Conservation (phyloP, 129 eudicot genomes). For the Oenanthe sinensis region DNA sequence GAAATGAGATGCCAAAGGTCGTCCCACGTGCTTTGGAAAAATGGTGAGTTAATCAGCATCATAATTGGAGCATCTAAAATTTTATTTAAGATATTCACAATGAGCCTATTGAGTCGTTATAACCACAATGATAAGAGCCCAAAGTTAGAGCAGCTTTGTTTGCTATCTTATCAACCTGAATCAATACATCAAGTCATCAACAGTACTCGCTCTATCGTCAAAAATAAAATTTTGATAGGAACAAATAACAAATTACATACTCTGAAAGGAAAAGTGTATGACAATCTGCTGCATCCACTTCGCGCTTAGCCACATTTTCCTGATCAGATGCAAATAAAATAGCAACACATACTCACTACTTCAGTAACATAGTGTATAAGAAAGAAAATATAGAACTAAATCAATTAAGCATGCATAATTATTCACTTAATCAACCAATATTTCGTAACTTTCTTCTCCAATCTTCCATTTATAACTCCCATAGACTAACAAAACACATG, state of each 20-base stretch:
- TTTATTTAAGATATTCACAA: neutral
- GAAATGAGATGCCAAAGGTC: neutral
- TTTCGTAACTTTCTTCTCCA: too few relatives aligned
- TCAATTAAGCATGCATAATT: neutral
- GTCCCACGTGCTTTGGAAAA: neutral
- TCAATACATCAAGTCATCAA: neutral
- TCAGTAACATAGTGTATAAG: neutral
- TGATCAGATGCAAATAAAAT: slow-evolving; percentile 17
- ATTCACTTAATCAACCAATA: too few relatives aligned
- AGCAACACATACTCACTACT: neutral
- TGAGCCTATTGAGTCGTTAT: neutral
- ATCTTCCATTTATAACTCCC: too few relatives aligned
- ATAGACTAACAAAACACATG: too few relatives aligned
- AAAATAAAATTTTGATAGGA: neutral
- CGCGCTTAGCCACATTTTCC: slow-evolving; percentile 59
- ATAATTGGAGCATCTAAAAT: neutral
- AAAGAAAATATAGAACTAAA: neutral
- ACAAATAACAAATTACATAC: slow-evolving; percentile 35
- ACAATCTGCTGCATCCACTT: slow-evolving; percentile 81
- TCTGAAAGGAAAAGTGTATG: slow-evolving; percentile 74
- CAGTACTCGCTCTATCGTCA: neutral
- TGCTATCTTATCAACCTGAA: neutral
- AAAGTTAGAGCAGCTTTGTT: neutral
- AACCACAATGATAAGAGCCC: neutral
- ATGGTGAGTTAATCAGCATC: neutral